These are phyloP conservation scores for Aspergillus udagawae DNA, from an alignment of 2,329 filamentous ascomycete genomes.

Conservation along the genomic window DNA sequence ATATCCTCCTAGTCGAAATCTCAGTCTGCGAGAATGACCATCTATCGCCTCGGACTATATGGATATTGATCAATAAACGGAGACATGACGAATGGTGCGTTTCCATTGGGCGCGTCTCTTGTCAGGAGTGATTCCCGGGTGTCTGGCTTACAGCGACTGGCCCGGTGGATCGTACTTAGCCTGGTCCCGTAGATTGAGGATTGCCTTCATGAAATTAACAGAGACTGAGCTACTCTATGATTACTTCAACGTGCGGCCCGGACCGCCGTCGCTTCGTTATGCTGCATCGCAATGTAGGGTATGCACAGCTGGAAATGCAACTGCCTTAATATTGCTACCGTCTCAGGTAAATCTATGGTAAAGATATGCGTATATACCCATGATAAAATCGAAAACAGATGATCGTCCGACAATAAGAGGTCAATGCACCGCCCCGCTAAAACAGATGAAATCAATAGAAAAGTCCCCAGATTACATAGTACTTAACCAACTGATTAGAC, in stretches of 20 bases:
- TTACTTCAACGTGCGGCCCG: neutral
- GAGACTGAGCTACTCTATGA: neutral
- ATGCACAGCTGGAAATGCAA: neutral
- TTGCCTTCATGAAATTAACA: neutral
- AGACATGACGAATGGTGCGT: neutral
- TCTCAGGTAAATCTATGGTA: neutral
- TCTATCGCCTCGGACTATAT: too few relatives aligned
- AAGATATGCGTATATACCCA: neutral
- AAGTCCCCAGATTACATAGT: neutral
- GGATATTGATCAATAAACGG: too few relatives aligned
- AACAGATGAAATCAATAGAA: neutral
- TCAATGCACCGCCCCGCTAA: neutral
- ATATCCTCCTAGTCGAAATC: too few relatives aligned
- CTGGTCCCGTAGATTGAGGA: neutral
- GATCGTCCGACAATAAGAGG: neutral
- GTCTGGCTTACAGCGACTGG: too few relatives aligned
- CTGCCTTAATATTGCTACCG: neutral
- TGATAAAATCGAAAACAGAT: neutral
- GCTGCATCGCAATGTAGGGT: neutral
- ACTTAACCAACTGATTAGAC: neutral
- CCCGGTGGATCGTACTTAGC: too few relatives aligned
- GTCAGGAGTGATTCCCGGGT: neutral
- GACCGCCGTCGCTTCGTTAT: too few relatives aligned
- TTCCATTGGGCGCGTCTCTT: neutral
- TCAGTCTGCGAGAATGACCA: neutral